Evolutionary conservation across 768 basidiomycete genomes (phyloP).

Genomic region (Psilocybe sp.): DNA sequence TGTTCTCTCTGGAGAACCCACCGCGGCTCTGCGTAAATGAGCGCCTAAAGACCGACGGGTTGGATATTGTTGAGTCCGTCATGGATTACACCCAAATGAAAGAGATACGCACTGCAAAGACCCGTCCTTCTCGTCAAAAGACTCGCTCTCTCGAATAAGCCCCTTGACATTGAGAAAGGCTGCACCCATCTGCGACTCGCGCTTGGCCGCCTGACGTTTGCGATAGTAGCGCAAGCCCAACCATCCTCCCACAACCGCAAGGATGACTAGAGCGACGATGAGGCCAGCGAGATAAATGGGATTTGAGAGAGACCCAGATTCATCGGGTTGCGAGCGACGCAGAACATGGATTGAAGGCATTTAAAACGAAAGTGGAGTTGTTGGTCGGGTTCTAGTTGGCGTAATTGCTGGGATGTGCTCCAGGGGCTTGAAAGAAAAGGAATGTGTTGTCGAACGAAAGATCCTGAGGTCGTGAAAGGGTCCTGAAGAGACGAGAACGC

Average conservation of each 20-base stretch:
- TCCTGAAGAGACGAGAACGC: no score
- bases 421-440: constrained; percentile 1
- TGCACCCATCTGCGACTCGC: constrained; percentile 33
- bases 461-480: background rate
- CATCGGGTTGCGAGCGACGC: constrained; percentile 10
- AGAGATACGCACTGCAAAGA: constrained; percentile 18
- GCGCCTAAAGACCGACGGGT: no score
- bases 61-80: background rate
- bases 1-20: constrained; percentile 34
- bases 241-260: constrained; percentile 39
- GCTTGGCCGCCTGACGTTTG: constrained; percentile 32
- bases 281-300: constrained; percentile 51
- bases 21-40: no score
- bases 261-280: constrained; percentile 39
- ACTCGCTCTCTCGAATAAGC: constrained; percentile 33
- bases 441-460: background rate
- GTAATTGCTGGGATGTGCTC: background rate
- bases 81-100: background rate
- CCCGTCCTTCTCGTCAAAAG: constrained; percentile 18
- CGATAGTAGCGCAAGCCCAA: constrained; percentile 38
- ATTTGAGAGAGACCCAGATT: constrained; percentile 14
- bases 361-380: background rate
- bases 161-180: constrained; percentile 51
- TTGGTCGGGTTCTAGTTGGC: background rate
- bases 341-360: constrained; percentile 21